Base-by-base conservation (phyloP, 2,329 filamentous ascomycete species). In the Akanthomyces muscarius region DNA sequence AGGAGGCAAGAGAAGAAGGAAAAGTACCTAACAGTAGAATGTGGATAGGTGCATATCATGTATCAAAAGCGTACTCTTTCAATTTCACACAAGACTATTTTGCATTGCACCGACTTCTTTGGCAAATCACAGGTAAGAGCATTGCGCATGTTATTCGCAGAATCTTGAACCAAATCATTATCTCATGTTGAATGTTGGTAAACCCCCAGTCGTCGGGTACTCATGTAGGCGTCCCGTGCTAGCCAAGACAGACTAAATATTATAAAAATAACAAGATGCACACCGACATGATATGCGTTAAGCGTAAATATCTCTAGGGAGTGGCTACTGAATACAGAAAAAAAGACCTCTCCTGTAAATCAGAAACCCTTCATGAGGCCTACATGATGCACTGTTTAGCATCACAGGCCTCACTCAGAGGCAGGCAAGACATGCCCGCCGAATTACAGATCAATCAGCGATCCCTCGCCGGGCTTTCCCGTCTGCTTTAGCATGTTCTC, bases 391-490 rank as follows among this genome's bases (percentile, higher is more conserved):
- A 45, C 58, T 61, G 58, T 61, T 61, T 45, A 41, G 41, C 58
- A 61, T 28, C 36, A 44, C 5, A 21, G 11, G 21, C 36, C 30
- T 44, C 30, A 28, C 14, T n/a, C n/a, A 30, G 21, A 14, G 13
- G 28, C 21, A n/a, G 30, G 6, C 18, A 18, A 25, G 3, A 11
- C 11, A 18, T 23, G 28, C 13, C 3, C 6, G 18, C 48, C 7
- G 18, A 23, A 61, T 61, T 47, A 61, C 58, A 88, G 86, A 70
- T 87, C 82, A 41, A 87, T 77, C 54, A 86, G 72, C 1, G 83
- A 80, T 0, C 83, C 82, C 0, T 79, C 73, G 5, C 77, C 74
- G 21, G 75, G 77, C 63, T 76, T 78, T 14, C 82, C 81, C 5
- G 83, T 85, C 10, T 77, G 72, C 36, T 75, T 69, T 21, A 85